Conservation (phyloP, 2,329 filamentous ascomycete species). For the Beauveria medogensis region DNA sequence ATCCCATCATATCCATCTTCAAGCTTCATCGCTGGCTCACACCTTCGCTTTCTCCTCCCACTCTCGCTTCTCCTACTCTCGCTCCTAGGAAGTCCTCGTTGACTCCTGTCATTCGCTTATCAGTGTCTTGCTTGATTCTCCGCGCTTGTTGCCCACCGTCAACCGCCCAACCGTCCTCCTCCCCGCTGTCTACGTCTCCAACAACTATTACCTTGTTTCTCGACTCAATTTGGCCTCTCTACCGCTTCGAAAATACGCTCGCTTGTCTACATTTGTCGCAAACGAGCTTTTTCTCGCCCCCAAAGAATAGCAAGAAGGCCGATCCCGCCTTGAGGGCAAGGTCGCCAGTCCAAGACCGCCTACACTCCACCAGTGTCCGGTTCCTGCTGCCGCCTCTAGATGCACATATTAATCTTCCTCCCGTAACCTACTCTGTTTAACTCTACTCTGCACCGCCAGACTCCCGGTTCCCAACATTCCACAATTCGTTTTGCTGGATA, state of each 20-base stretch:
- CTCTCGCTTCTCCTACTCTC: slow-evolving; percentile 24
- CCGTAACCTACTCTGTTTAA: not conserved
- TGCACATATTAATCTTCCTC: slow-evolving; percentile 5
- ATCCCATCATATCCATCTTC: slow-evolving; percentile 12
- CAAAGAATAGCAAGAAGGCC: not conserved
- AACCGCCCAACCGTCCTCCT: slow-evolving; percentile 12
- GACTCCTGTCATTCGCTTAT: slow-evolving; percentile 68
- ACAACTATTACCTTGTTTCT: not conserved
- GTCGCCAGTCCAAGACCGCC: not conserved
- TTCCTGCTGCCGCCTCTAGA: not conserved
- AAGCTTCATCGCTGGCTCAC: slow-evolving; percentile 6
- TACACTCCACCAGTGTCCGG: not conserved
- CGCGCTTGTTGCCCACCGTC: slow-evolving; percentile 28
- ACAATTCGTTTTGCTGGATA: slow-evolving; percentile 7
- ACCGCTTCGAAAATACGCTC: not conserved
- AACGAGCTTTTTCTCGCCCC: not conserved
- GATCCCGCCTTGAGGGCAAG: not conserved
- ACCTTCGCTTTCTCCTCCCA: slow-evolving; percentile 42
- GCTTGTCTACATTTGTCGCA: not conserved
- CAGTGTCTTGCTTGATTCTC: slow-evolving; percentile 43
- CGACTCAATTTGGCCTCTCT: not conserved
- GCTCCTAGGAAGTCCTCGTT: slow-evolving; percentile 60
- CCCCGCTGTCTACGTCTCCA: slow-evolving; percentile 9
- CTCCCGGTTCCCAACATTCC: not conserved
- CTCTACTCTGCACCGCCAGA: not conserved